Evolutionary conservation across 345 rosid genomes (phyloP), one percentile per base, ranked within the genome.

Genomic region (Acer negundo): DNA sequence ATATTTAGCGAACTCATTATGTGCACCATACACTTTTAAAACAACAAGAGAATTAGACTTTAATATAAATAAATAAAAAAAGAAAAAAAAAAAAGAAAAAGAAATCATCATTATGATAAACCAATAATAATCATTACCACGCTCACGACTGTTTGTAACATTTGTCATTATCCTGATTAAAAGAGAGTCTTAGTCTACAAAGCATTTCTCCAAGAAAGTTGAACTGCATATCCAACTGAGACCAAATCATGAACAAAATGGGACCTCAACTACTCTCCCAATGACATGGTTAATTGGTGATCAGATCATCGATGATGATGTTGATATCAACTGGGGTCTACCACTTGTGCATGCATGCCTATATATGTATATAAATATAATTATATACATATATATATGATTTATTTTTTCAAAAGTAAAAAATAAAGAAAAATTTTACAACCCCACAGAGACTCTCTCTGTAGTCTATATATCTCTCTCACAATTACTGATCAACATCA

Each of bases 301-400:
- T 56, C 61, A 42, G 7, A 56, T 20, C 63, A 20, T 16, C 26
- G 23, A 59, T 59, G 63, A 59, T 73, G 80, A 81, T 75, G 58
- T 74, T 80, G 80, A 81, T 70, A 47, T n/a, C 5, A 44, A 19
- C 72, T 79, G 17, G 80, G 76, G 73, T 28, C 66, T 59, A 73
- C 26, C 58, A 72, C 74, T 76, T 24, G 71, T 72, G 79, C 81
- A 78, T 78, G 85, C 85, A 78, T 78, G 80, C 85, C 82, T 44
- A 2, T 28, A 28, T n/a, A n/a, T n/a, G 22, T 74, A 65, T 64
- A 16, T 19, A 26, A 26, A 26, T 26, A 1, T 31, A 31, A 31
- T 4, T 35, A 35, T 35, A 35, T 35, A 35, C 2, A 28, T 35
- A 17, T 56, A 56, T 56, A 16, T 17, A 4, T 56, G 19, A 66